Base-by-base conservation (phyloP, 805 yeast genomes). In the Yarrowia keelungensis region DNA sequence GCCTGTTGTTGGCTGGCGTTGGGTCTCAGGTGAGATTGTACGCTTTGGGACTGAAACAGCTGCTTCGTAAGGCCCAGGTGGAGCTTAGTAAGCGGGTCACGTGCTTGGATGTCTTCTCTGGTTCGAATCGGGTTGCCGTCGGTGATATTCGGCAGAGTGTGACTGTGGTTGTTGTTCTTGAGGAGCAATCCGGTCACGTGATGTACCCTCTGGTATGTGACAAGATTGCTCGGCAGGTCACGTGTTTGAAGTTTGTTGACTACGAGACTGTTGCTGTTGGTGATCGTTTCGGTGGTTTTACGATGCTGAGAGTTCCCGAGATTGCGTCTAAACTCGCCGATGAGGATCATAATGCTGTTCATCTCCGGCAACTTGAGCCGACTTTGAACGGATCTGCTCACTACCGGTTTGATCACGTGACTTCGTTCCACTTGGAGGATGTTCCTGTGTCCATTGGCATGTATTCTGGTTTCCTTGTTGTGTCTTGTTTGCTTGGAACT, bases 281-380 rank as follows among this genome's bases (percentile, higher is more conserved):
- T 14, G 98, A 95, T 76, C 88, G 87, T 74, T 92, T 90, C 78
- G 98, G 98, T 0, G 91, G 89, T 73, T 58, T 92, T 0, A 87
- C 89, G 77, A 84, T 90, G 0, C 78, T 91, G 49, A 80, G 97
- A 69, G 77, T 89, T 49, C 85, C 89, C 0, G 78, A 78, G n/a
- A 79, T 81, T 5, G 80, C 82, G 0, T 83, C 88, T 0, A 77
- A 79, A 51, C 75, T 82, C 50, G 77, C 86, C 32, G 88, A 84
- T 69, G 84, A 82, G 62, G 91, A 87, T 67, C 78, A 76, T 26
- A 80, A 81, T 56, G 82, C 84, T 2, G 74, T 81, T 5, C 77
- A 79, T 61, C 72, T 85, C 26, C 38, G 56, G 32, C 56, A 47
- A 8, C 39, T 62, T 9, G 56, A 62, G 47, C 47, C 56, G 14